phyloP scores from a whole-genome alignment of 202 grass and related monocot species.

The Hordeum pubiflorum region DNA sequence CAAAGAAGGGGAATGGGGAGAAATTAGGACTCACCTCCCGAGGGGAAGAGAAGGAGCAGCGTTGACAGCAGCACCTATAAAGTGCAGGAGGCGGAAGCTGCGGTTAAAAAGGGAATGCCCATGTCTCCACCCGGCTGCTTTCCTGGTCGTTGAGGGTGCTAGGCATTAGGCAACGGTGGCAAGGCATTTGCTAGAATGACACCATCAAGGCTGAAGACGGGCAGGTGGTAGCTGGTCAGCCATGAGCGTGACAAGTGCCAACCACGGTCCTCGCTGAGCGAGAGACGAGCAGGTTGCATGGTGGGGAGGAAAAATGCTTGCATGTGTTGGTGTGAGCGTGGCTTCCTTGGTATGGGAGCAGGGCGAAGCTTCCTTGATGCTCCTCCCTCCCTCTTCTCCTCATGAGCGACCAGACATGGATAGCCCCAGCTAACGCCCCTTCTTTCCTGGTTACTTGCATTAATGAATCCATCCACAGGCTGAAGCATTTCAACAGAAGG shows the following conservation, averaged over 20 bases:
- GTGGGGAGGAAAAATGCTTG: background rate
- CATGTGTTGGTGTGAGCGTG: background rate
- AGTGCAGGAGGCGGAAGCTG: background rate
- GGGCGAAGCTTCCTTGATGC: too few relatives aligned
- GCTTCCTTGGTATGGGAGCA: too few relatives aligned
- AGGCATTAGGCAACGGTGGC: too few relatives aligned
- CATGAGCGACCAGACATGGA: background rate
- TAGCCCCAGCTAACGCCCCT: background rate
- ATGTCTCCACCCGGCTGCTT: background rate
- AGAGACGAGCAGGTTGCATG: background rate
- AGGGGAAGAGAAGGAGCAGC: background rate
- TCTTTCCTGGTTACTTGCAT: background rate
- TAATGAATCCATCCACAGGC: conserved; percentile 53
- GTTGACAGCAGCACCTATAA: background rate
- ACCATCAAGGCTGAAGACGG: too few relatives aligned
- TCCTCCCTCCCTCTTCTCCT: too few relatives aligned
- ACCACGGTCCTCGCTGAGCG: background rate
- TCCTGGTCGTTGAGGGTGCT: background rate
- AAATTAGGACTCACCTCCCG: background rate
- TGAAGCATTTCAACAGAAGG: conserved; percentile 74
- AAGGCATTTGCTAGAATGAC: too few relatives aligned
- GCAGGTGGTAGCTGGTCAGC: too few relatives aligned
- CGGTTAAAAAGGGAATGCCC: background rate
- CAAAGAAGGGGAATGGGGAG: background rate
- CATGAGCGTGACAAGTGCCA: background rate